Percentiles rank a stretch among this genome's conserved stretches.
phyloP scores from a whole-genome alignment of 805 yeast genomes.

The Scheffersomyces lignosus region DNA sequence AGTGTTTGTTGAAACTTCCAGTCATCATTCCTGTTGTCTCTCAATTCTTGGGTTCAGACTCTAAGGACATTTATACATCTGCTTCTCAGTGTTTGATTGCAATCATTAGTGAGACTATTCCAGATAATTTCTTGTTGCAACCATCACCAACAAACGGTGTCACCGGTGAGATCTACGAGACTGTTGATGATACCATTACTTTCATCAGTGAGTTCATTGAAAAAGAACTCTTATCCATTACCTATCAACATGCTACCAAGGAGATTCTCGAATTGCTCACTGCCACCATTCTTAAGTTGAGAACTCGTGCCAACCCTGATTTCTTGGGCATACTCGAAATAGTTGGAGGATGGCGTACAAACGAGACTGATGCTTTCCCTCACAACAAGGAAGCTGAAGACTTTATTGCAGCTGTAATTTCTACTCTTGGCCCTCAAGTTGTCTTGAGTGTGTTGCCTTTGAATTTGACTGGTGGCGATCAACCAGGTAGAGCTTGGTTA shows the following conservation, averaged over 20 bases:
- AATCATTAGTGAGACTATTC: slow-evolving; percentile 63
- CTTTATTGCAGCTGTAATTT: slow-evolving; percentile 75
- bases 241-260: slow-evolving; percentile 72
- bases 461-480: slow-evolving; percentile 55
- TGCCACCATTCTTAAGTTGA: slow-evolving; percentile 60
- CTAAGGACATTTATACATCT: slow-evolving; percentile 62
- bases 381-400: slow-evolving; percentile 74
- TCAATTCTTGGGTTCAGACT: slow-evolving; percentile 67
- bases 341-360: slow-evolving; percentile 85
- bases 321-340: slow-evolving; percentile 63
- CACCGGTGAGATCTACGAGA: slow-evolving; percentile 52
- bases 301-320: slow-evolving; percentile 69
- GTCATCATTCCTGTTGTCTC: slow-evolving; percentile 48
- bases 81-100: slow-evolving; percentile 89
- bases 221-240: slow-evolving; percentile 65
- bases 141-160: slow-evolving; percentile 45
- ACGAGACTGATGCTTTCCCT: slow-evolving; percentile 67
- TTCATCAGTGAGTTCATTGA: slow-evolving; percentile 52
- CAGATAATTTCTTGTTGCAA: slow-evolving; percentile 55
- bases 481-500: slow-evolving; percentile 93
- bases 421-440: slow-evolving; percentile 82
- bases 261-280: slow-evolving; percentile 71
- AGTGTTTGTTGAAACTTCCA: slow-evolving; percentile 58
- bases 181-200: slow-evolving; percentile 53
- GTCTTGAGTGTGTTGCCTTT: slow-evolving; percentile 77